A percentile compares a stretch with the other conserved stretches of the same genome.
phyloP scores from a whole-genome alignment of 352 stramenopile species.

The Phytopythium montanum region DNA sequence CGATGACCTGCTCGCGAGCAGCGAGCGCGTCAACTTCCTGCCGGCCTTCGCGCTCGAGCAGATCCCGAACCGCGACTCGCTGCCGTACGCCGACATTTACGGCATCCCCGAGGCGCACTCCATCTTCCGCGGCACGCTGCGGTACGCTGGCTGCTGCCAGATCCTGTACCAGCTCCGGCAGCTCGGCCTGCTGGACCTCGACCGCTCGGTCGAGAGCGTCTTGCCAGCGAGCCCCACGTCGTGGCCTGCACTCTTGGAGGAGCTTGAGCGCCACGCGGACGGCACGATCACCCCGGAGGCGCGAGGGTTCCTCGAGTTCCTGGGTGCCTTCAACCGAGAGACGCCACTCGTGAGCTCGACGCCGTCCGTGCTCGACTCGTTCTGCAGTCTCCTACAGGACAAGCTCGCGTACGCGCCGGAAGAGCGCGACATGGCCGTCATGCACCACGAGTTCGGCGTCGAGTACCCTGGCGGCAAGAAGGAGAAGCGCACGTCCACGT shows the following conservation, averaged over 20 bases:
- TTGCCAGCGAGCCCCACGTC: not conserved
- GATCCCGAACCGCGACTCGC: slow-evolving; percentile 94
- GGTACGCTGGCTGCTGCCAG: slow-evolving; percentile 91
- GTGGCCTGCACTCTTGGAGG: slow-evolving; percentile 83
- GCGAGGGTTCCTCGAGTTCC: slow-evolving; percentile 69
- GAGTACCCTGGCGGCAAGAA: slow-evolving; percentile 75
- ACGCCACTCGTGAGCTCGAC: slow-evolving; percentile 47
- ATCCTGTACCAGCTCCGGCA: slow-evolving; percentile 90
- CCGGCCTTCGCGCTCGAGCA: slow-evolving; percentile 92
- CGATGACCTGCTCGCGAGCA: slow-evolving; percentile 85
- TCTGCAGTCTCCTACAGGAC: slow-evolving; percentile 84
- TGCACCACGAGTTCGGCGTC: slow-evolving; percentile 90
- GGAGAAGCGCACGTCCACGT: slow-evolving; percentile 88
- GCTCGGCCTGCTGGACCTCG: slow-evolving; percentile 87
- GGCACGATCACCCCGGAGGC: slow-evolving; percentile 47
- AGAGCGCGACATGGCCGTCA: slow-evolving; percentile 95
- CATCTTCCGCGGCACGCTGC: slow-evolving; percentile 93
- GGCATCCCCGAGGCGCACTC: slow-evolving; percentile 90
- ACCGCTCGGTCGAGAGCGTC: slow-evolving; percentile 13
- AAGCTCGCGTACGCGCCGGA: slow-evolving; percentile 87
- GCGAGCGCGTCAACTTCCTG: slow-evolving; percentile 84
- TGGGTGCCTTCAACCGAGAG: slow-evolving; percentile 56
- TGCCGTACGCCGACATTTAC: slow-evolving; percentile 93
- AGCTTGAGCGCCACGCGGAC: slow-evolving; percentile 32
- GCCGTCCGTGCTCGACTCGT: slow-evolving; percentile 73